Evolutionary conservation across 2,329 filamentous ascomycete species (phyloP).

Genomic region (Penicillium sp.): DNA sequence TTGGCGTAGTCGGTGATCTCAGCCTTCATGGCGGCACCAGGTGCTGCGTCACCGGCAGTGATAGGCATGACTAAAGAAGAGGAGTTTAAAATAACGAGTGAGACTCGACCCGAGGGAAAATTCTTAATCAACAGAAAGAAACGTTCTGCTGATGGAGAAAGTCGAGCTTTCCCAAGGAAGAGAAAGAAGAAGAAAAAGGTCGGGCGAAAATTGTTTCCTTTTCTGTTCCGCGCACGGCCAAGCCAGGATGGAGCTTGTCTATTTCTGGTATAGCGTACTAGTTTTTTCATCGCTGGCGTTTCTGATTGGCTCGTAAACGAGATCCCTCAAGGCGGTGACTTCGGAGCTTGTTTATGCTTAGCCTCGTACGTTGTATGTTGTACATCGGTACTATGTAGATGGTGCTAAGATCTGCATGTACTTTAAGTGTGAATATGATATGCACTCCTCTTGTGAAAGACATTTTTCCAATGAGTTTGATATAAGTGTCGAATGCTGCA

Average conservation of each 20-base stretch:
- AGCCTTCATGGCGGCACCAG: conserved; percentile 48
- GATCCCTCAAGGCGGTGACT: conserved; percentile 23
- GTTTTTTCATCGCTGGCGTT: not conserved
- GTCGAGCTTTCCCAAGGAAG: conserved; percentile 57
- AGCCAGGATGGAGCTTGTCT: conserved; percentile 15
- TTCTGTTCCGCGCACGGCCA: conserved; percentile 29
- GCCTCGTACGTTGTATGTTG: not conserved
- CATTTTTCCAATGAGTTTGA: not conserved
- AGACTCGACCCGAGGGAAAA: conserved; percentile 20
- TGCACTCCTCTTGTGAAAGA: not conserved
- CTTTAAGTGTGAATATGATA: not conserved
- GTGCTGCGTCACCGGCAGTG: conserved; percentile 60
- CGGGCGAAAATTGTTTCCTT: conserved; percentile 31
- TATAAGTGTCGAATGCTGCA: not conserved
- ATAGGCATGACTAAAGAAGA: conserved; percentile 59
- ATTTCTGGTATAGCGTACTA: conserved; percentile 23
- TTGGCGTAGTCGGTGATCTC: conserved; percentile 69
- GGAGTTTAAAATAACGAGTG: conserved; percentile 28
- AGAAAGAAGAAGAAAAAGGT: conserved; percentile 45
- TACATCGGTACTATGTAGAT: not conserved
- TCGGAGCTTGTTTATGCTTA: conserved; percentile 5
- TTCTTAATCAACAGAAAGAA: conserved; percentile 46
- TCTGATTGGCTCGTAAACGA: conserved; percentile 35
- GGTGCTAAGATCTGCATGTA: not conserved
- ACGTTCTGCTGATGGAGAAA: conserved; percentile 59